Evolutionary conservation across 345 rosid species (phyloP), one percentile per base, ranked within the genome.

Genomic region (Moricandia arvensis): DNA sequence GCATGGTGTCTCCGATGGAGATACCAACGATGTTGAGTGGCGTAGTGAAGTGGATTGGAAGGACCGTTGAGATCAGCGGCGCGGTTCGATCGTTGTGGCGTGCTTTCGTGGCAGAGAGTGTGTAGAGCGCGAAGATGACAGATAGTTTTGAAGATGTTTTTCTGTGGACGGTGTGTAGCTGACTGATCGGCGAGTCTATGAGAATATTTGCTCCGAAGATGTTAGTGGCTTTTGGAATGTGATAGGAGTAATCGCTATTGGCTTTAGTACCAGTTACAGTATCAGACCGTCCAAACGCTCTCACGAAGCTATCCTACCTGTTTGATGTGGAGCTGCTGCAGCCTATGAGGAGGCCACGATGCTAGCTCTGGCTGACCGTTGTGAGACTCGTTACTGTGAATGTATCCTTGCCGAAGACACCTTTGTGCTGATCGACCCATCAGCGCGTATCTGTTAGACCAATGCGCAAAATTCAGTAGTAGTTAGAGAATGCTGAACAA

Each of bases 201-300:
- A 86, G 80, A 89, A 89, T n/a, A n/a, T 37, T 80, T 85, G 11
- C 80, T 0, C 81, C 88, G 9, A 80, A 79, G 6, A 17, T 41
- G 9, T 38, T 64, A 9, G 80, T 69, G 24, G 83, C 87, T 53
- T 63, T 83, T 2, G 80, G 16, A 6, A n/a, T n/a, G 88, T 75
- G 45, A 89, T n/a, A 86, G 11, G 95, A 82, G 78, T 75, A 71
- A 15, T 81, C 70, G 41, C 69, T 63, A 53, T 80, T 45, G 69
- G 83, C 86, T n/a, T n/a, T 77, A 89, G 69, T n/a, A 35, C 95
- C 95, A 69, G n/a, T n/a, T n/a, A n/a, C n/a, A n/a, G n/a, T n/a
- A n/a, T n/a, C n/a, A n/a, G n/a, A 6, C 95, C 95, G 55, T 86
- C 89, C 0, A n/a, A n/a, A n/a, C n/a, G 87, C 84, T 16, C 69